These are phyloP conservation scores for Trichoderma asperelloides DNA, from an alignment of 495 filamentous ascomycete genomes.

Conservation along the genomic window DNA sequence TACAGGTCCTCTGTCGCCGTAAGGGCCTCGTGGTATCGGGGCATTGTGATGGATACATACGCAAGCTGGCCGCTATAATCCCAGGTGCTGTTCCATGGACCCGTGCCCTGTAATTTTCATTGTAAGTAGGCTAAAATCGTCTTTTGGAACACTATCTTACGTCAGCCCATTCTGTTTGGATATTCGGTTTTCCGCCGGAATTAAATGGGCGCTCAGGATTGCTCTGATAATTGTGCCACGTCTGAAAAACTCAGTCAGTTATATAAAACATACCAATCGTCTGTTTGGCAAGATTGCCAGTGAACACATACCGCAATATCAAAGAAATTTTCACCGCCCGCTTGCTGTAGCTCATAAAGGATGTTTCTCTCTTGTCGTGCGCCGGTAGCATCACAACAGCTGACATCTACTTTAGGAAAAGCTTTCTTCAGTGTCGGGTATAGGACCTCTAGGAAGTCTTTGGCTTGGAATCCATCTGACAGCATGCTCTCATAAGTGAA, in stretches of 20 bases:
- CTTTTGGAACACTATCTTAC: not conserved
- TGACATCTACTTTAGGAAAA: slow-evolving; percentile 23
- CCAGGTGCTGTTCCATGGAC: slow-evolving; percentile 20
- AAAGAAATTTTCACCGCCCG: slow-evolving; percentile 15
- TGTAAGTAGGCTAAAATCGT: not conserved
- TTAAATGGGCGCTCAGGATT: slow-evolving; percentile 13
- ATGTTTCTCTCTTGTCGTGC: slow-evolving; percentile 25
- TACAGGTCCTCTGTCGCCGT: no score
- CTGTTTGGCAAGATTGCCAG: not conserved
- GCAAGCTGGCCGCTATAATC: slow-evolving; percentile 9
- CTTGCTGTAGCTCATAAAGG: slow-evolving; percentile 21
- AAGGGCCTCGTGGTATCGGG: not conserved
- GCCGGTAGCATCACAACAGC: slow-evolving; percentile 24
- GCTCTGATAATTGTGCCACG: slow-evolving; percentile 23
- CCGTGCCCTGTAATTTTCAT: not conserved
- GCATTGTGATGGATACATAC: not conserved
- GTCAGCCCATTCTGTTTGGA: not conserved
- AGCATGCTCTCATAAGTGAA: slow-evolving; percentile 22
- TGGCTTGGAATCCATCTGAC: slow-evolving; percentile 22
- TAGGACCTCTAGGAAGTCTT: slow-evolving; percentile 24
- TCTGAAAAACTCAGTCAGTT: slow-evolving; percentile 11
- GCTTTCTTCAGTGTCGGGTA: slow-evolving; percentile 18
- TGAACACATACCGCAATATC: not conserved
- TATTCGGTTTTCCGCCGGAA: not conserved
- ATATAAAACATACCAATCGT: not conserved